Evolutionary conservation across 78 protist species (phyloP), one percentile per base, ranked within the genome.

Genomic region (Isochrysis galbana): DNA sequence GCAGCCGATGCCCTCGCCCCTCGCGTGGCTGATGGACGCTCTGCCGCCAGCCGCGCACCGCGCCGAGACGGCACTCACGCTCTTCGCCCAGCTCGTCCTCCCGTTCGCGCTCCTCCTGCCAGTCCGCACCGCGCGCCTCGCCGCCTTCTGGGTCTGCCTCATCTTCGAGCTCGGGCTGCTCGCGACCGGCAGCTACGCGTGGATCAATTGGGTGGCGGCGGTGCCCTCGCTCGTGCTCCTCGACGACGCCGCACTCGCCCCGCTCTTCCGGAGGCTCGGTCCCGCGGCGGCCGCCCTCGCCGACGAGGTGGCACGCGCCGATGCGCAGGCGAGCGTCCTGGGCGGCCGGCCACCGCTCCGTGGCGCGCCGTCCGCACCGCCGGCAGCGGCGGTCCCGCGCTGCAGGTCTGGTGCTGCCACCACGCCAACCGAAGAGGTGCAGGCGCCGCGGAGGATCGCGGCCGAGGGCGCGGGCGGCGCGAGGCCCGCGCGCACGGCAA

Each of bases 171-270:
- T 42, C 42, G 86, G 83, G 36, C 41, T 90, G 22, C 44, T 90
- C n/a, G 51, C 46, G n/a, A 90, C 92, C 1, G 94, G 94, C 1
- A 92, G 84, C 90, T 92, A 82, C 69, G 94, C 94, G 70, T 92
- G 94, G 94, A 92, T 92, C 80, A 80, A 91, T 86, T 82, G 29
- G 32, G 23, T 91, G 25, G 94, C 84, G 1, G 83, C 55, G 39
- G 78, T 91, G 39, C 94, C 94, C 47, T 23, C 44, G 25, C 78
- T 91, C 38, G 89, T 90, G 47, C n/a, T 47, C 47, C 86, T 91
- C 61, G 94, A 91, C 69, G 94, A 91, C 69, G 34, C 10, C 7
- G n/a, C n/a, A n/a, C n/a, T n/a, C n/a, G n/a, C n/a, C n/a, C n/a
- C n/a, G 34, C 45, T 34, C 48, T 54, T 29, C 48, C 54, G 70